These are phyloP conservation scores for Microcera coccophila DNA, from an alignment of 2,329 filamentous ascomycete genomes.

Conservation along the genomic window DNA sequence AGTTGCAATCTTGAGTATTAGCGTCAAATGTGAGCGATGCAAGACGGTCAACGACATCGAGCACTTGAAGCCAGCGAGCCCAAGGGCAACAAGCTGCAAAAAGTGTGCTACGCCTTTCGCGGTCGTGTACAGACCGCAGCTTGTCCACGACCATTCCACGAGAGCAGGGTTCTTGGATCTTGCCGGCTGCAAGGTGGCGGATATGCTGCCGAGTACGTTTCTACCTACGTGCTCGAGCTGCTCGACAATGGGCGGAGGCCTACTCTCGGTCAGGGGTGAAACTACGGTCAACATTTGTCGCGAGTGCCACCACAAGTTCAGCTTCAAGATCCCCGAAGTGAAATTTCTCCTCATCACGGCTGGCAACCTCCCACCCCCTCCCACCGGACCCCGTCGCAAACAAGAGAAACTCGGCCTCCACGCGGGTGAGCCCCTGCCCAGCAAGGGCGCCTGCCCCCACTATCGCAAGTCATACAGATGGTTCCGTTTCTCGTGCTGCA, in stretches of 20 bases:
- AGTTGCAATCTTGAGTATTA: constrained; percentile 62
- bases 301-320: constrained; percentile 75
- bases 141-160: constrained; percentile 70
- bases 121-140: constrained; percentile 59
- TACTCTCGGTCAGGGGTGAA: constrained; percentile 71
- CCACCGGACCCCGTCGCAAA: constrained; percentile 41
- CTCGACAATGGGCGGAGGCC: constrained; percentile 64
- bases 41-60: constrained; percentile 68
- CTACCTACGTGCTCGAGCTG: constrained; percentile 73
- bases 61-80: constrained; percentile 54
- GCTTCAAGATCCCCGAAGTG: constrained; percentile 71
- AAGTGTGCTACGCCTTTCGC: constrained; percentile 55
- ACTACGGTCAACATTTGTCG: constrained; percentile 71
- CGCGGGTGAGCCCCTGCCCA: constrained; percentile 53
- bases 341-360: constrained; percentile 70
- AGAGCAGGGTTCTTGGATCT: constrained; percentile 76
- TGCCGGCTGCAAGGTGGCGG: constrained; percentile 67
- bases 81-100: constrained; percentile 52
- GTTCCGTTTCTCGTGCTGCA: constrained; percentile 64
- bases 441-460: constrained; percentile 52
- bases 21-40: constrained; percentile 75
- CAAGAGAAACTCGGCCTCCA: constrained; percentile 55
- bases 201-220: constrained; percentile 77
- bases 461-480: constrained; percentile 58
- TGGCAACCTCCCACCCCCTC: constrained; percentile 41